These are phyloP conservation scores for Chionographis japonica DNA, from an alignment of 106 monocot genomes.

Conservation along the genomic window DNA sequence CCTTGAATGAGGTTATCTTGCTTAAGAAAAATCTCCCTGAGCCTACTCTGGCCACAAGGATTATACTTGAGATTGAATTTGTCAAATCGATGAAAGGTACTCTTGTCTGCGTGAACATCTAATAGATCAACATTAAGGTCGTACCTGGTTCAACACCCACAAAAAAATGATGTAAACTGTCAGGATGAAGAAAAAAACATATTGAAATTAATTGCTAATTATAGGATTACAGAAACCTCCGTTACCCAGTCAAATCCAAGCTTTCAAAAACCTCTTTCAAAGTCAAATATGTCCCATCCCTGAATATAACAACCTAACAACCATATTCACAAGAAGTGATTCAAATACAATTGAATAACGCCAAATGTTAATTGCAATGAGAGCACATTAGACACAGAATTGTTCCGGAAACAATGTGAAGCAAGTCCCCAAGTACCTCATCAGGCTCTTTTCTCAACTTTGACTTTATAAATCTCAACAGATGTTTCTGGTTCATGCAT, in stretches of 20 bases:
- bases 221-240: background rate
- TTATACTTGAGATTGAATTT: slow-evolving; percentile 99
- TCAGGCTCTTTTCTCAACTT: slow-evolving; percentile 96
- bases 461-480: slow-evolving; percentile 95
- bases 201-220: no score
- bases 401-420: background rate
- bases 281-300: slow-evolving; percentile 96
- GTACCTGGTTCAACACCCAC: slow-evolving; percentile 43
- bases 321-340: no score
- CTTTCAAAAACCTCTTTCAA: slow-evolving; percentile 99
- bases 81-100: slow-evolving; percentile 99
- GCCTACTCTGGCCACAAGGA: slow-evolving; percentile 96
- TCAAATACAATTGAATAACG: background rate
- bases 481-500: slow-evolving; percentile 99
- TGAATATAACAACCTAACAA: slow-evolving; percentile 91
- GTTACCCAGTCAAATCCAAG: slow-evolving; percentile 92
- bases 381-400: background rate
- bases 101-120: slow-evolving; percentile 99
- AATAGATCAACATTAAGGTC: slow-evolving; percentile 95
- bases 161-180: background rate
- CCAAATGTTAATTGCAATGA: background rate
- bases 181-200: background rate
- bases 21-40: slow-evolving; percentile 98
- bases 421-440: slow-evolving; percentile 47
- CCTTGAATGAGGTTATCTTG: slow-evolving; percentile 99